These are phyloP conservation scores for Aspergillus leporis DNA, from an alignment of 495 filamentous ascomycete species.

Conservation along the genomic window DNA sequence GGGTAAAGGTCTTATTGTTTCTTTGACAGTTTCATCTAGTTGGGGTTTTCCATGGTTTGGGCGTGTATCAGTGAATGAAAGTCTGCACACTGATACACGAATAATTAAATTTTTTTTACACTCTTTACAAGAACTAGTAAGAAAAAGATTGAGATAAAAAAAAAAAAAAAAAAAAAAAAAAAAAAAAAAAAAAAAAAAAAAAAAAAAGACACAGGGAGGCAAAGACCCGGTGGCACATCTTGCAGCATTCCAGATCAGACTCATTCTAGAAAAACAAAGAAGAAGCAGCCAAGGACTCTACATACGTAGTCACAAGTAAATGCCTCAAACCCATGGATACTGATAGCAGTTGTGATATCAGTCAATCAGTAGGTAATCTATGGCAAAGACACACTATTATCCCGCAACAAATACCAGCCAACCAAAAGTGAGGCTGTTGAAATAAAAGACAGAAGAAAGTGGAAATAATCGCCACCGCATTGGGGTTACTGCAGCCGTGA, in stretches of 20 bases:
- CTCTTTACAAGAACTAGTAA: background rate
- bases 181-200: background rate
- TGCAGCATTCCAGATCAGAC: background rate
- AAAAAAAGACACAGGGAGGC: background rate
- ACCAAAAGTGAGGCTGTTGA: slow-evolving; percentile 1
- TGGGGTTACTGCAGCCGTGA: slow-evolving; percentile 1
- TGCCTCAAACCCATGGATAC: background rate
- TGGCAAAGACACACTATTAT: background rate
- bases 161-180: background rate
- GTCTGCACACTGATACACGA: background rate
- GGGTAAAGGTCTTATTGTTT: background rate
- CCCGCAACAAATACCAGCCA: background rate
- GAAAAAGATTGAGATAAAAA: background rate
- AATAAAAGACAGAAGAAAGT: slow-evolving; percentile 9
- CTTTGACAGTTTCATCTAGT: slow-evolving; percentile 1
- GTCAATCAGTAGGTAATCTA: background rate
- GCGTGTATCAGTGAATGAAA: background rate
- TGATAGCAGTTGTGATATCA: background rate
- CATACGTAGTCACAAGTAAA: background rate
- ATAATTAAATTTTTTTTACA: background rate
- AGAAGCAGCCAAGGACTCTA: background rate
- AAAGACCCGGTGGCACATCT: background rate
- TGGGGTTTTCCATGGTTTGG: background rate
- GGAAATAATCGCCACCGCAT: slow-evolving; percentile 10
- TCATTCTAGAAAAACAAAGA: slow-evolving; percentile 1